These are phyloP conservation scores for Phyllosticta citrichinensis DNA, from an alignment of 2,329 filamentous ascomycete genomes.

Conservation along the genomic window DNA sequence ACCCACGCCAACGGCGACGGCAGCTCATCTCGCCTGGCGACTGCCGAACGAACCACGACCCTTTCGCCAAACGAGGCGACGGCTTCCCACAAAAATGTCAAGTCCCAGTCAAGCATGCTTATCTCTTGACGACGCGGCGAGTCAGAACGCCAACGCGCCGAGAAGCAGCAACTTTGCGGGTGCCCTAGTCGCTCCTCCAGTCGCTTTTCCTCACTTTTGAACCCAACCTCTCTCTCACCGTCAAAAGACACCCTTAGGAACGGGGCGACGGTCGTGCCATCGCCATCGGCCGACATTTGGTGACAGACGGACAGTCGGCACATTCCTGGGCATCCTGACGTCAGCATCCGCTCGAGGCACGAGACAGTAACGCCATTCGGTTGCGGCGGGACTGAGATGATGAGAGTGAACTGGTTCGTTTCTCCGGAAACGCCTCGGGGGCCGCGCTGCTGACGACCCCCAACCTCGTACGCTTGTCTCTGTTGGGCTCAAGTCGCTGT, in stretches of 20 bases:
- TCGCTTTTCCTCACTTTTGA: neutral
- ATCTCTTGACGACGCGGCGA: neutral
- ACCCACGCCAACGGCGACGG: neutral
- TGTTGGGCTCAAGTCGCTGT: neutral
- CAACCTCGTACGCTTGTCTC: neutral
- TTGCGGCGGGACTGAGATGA: neutral
- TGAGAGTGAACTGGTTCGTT: neutral
- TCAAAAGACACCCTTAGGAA: neutral
- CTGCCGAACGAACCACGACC: neutral
- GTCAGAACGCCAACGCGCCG: neutral
- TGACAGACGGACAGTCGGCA: neutral
- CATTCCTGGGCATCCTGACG: neutral
- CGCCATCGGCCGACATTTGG: neutral
- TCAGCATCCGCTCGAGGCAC: neutral
- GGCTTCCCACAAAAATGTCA: neutral
- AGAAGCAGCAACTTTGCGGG: neutral
- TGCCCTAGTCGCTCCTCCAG: too few relatives aligned
- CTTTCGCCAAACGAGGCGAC: neutral
- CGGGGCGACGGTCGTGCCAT: neutral
- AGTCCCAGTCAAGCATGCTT: neutral
- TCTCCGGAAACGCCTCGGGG: neutral
- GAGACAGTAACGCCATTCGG: neutral
- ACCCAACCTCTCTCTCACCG: neutral
- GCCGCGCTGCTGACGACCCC: neutral
- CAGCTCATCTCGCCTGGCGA: neutral